Evolutionary conservation across 2,329 filamentous ascomycete genomes (phyloP).

Genomic region (Aspergillus bombycis): DNA sequence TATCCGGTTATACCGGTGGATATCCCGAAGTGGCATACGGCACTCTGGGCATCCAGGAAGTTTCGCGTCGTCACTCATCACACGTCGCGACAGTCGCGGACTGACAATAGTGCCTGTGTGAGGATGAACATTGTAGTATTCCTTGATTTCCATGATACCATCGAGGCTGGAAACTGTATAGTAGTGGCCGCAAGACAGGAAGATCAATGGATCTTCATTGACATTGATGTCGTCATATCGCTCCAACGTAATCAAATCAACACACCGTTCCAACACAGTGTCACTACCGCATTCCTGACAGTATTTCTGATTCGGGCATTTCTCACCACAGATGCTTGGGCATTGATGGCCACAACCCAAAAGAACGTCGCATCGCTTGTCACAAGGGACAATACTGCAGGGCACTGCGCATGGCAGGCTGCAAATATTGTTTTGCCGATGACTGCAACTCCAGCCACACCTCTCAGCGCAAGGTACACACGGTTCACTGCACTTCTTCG

Average conservation of each 20-base stretch:
- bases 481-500: too few relatives aligned
- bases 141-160: neutral
- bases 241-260: neutral
- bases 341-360: too few relatives aligned
- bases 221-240: neutral
- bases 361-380: too few relatives aligned
- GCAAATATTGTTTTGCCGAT: too few relatives aligned
- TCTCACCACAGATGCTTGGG: too few relatives aligned
- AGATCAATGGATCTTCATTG: neutral
- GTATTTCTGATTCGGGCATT: too few relatives aligned
- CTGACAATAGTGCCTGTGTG: neutral
- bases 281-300: neutral
- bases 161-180: neutral
- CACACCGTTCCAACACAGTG: neutral
- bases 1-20: slow-evolving; percentile 19
- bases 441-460: too few relatives aligned
- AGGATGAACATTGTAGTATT: neutral
- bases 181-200: neutral
- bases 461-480: too few relatives aligned
- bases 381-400: too few relatives aligned
- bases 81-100: neutral
- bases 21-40: slow-evolving; percentile 14
- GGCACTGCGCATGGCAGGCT: too few relatives aligned
- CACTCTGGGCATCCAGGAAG: slow-evolving; percentile 17
- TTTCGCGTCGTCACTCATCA: neutral